Percentiles rank a stretch among this genome's conserved stretches.
Conservation (phyloP, 331 rosid species). For the Ulmus americana region DNA sequence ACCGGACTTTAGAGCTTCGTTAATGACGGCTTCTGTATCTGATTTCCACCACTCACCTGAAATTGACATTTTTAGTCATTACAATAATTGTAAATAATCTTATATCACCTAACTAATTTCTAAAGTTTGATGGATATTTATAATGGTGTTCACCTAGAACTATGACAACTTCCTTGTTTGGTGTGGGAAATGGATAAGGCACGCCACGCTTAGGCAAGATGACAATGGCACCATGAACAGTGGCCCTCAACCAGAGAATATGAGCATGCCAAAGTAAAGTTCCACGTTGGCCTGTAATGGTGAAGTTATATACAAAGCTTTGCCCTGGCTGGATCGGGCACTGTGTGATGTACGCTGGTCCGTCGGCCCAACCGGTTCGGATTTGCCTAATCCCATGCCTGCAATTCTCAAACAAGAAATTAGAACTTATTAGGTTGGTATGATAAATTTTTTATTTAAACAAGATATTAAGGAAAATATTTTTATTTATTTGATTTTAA, state of each 20-base stretch:
- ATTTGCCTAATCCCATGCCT: conserved; percentile 93
- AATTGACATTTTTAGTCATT: background rate
- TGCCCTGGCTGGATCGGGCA: conserved; percentile 80
- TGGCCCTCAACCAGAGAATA: conserved; percentile 79
- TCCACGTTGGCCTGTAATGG: conserved; percentile 85
- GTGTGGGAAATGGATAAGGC: conserved; percentile 79
- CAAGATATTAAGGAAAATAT: too few relatives aligned
- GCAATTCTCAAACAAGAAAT: background rate
- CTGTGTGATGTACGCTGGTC: conserved; percentile 86
- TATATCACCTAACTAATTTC: background rate
- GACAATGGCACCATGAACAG: conserved; percentile 72
- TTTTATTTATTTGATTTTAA: too few relatives aligned
- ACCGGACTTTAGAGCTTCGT: conserved; percentile 72
- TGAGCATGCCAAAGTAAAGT: conserved; percentile 94
- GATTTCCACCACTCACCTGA: conserved; percentile 98
- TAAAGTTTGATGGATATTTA: background rate
- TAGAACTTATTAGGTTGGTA: too few relatives aligned
- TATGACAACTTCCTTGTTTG: conserved; percentile 63
- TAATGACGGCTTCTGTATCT: conserved; percentile 75
- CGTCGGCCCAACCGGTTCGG: conserved; percentile 86
- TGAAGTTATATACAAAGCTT: conserved; percentile 68
- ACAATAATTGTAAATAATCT: background rate
- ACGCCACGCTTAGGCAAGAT: conserved; percentile 84
- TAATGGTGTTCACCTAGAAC: conserved; percentile 40
- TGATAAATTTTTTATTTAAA: too few relatives aligned